These are phyloP conservation scores for Gyromitra esculenta DNA, from an alignment of 2,329 filamentous ascomycete genomes.

Conservation along the genomic window DNA sequence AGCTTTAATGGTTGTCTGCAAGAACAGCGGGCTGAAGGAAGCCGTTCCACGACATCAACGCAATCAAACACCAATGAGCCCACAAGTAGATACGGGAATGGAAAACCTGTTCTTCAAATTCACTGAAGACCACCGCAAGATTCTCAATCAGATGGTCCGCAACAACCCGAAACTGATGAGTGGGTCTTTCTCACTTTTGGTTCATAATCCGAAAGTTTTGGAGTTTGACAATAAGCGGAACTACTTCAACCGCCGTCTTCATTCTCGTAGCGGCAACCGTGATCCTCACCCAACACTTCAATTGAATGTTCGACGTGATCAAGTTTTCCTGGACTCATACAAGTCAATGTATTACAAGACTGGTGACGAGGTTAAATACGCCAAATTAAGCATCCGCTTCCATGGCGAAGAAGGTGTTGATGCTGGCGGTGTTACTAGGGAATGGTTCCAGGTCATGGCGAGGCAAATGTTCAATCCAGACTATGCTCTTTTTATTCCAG, in stretches of 20 bases:
- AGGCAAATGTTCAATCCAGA: slow-evolving; percentile 99
- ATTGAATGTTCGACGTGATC: slow-evolving; percentile 87
- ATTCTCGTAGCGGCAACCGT: slow-evolving; percentile 76
- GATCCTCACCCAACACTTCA: slow-evolving; percentile 81
- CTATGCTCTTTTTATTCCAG: slow-evolving; percentile 94
- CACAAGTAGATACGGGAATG: slow-evolving; percentile 80
- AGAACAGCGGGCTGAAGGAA: slow-evolving; percentile 88
- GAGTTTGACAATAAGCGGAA: slow-evolving; percentile 99
- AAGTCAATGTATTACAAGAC: slow-evolving; percentile 97
- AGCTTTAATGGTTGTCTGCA: slow-evolving; percentile 98
- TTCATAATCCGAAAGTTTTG: slow-evolving; percentile 98
- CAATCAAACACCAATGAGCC: slow-evolving; percentile 68
- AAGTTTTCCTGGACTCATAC: slow-evolving; percentile 98
- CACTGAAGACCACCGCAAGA: slow-evolving; percentile 96
- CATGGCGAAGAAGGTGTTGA: slow-evolving; percentile 97
- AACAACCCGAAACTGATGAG: slow-evolving; percentile 99
- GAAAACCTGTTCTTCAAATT: slow-evolving; percentile 95
- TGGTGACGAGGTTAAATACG: slow-evolving; percentile 97
- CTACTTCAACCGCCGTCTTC: slow-evolving; percentile 95
- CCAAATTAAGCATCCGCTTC: slow-evolving; percentile 97
- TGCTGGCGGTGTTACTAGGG: slow-evolving; percentile 93
- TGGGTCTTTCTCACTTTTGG: slow-evolving; percentile 91
- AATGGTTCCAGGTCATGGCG: slow-evolving; percentile 98
- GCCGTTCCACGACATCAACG: slow-evolving; percentile 60
- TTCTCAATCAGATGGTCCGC: slow-evolving; percentile 95